These are phyloP conservation scores for Teunomyces aglyptinius DNA, from an alignment of 805 yeast species.

Conservation along the genomic window DNA sequence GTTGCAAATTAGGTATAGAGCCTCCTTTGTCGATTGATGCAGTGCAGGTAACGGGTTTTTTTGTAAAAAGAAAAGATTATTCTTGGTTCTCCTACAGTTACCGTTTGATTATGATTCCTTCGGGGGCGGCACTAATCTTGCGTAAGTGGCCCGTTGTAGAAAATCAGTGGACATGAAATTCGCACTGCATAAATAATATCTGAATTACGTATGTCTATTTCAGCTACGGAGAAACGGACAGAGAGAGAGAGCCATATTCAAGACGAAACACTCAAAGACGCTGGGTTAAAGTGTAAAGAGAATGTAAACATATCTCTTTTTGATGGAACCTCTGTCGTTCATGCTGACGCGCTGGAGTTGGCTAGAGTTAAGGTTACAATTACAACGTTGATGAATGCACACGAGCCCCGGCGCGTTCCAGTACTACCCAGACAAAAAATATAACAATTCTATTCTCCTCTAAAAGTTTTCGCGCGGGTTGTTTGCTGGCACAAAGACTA, in stretches of 20 bases:
- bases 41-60: too few relatives aligned
- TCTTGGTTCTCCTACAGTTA: not conserved
- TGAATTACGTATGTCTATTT: too few relatives aligned
- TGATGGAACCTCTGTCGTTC: too few relatives aligned
- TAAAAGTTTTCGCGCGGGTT: not conserved
- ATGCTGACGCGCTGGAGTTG: not conserved
- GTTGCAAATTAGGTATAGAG: too few relatives aligned
- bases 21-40: too few relatives aligned
- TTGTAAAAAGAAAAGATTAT: too few relatives aligned
- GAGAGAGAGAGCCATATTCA: too few relatives aligned
- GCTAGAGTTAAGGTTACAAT: not conserved
- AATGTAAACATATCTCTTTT: too few relatives aligned
- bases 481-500: not conserved
- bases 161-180: not conserved
- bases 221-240: too few relatives aligned
- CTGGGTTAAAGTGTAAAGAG: too few relatives aligned
- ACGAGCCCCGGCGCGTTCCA: too few relatives aligned
- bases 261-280: too few relatives aligned
- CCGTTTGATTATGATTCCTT: not conserved
- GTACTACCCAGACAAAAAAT: not conserved
- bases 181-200: not conserved
- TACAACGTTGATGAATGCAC: not conserved
- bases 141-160: not conserved
- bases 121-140: not conserved
- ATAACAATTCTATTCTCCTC: not conserved